Evolutionary conservation across 257 asterid species (phyloP).

Genomic region (Leonotis leonurus): DNA sequence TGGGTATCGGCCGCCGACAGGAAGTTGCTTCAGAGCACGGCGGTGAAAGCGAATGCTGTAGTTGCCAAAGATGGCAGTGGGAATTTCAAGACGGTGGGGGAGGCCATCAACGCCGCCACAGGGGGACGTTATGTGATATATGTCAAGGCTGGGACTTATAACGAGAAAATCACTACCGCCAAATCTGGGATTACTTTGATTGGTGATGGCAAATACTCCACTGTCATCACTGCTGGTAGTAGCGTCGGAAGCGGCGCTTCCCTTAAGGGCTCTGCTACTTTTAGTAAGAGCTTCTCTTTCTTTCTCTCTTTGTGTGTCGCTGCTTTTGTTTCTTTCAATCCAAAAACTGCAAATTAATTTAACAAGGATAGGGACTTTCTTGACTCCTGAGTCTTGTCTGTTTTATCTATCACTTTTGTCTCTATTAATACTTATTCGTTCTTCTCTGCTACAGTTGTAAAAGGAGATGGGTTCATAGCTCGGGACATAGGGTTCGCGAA

Average conservation of each 20-base stretch:
- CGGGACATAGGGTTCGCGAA: conserved; percentile 40
- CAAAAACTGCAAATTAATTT: background rate
- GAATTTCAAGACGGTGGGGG: conserved; percentile 39
- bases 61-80: conserved; percentile 80
- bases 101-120: conserved; percentile 48
- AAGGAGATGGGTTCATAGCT: conserved; percentile 33
- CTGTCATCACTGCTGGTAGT: conserved; percentile 32
- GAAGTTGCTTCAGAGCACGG: conserved; percentile 34
- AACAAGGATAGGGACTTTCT: too few relatives aligned
- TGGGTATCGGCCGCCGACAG: conserved; percentile 45
- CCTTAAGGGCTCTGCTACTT: conserved; percentile 46
- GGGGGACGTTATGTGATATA: conserved; percentile 59
- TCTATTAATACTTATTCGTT: too few relatives aligned
- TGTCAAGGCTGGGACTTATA: conserved; percentile 63
- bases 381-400: too few relatives aligned
- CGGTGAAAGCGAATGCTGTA: conserved; percentile 41
- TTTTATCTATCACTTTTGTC: too few relatives aligned
- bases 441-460: conserved; percentile 17
- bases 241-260: conserved; percentile 49
- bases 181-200: conserved; percentile 44
- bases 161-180: background rate
- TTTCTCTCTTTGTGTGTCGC: background rate
- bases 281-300: conserved; percentile 34
- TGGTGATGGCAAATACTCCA: conserved; percentile 63
- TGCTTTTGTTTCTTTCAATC: too few relatives aligned